A percentile compares a stretch with the other conserved stretches of the same genome.
Conservation (phyloP, 768 basidiomycete species). For the Sarcodon aspratus region DNA sequence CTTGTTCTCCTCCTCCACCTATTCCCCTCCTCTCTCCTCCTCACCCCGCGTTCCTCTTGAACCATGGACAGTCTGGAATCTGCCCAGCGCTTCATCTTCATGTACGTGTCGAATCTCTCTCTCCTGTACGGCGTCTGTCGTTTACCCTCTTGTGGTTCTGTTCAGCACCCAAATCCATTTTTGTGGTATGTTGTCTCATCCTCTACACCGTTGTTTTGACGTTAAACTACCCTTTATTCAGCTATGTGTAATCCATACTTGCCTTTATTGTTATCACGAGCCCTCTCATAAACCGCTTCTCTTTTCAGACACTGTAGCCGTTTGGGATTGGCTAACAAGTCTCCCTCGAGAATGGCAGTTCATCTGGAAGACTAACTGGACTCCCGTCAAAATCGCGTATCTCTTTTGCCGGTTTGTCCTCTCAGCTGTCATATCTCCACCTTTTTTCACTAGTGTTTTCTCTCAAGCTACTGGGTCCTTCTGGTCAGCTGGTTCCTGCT, state of each 20-base stretch:
- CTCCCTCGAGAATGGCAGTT: slow-evolving; percentile 69
- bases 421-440: slow-evolving; percentile 7
- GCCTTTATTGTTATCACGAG: slow-evolving; percentile 1
- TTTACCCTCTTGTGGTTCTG: neutral
- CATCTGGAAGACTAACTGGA: slow-evolving; percentile 78
- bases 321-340: slow-evolving; percentile 82
- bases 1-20: too few relatives aligned
- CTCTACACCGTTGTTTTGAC: slow-evolving; percentile 2
- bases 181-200: slow-evolving; percentile 50
- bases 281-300: neutral
- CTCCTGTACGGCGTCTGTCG: neutral
- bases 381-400: slow-evolving; percentile 74
- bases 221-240: neutral
- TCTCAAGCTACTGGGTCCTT: slow-evolving; percentile 69
- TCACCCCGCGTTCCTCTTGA: too few relatives aligned
- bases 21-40: too few relatives aligned
- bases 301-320: slow-evolving; percentile 57
- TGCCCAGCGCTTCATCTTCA: slow-evolving; percentile 69
- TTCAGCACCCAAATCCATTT: slow-evolving; percentile 63
- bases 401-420: slow-evolving; percentile 66
- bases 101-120: slow-evolving; percentile 24
- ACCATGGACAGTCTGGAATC: slow-evolving; percentile 23
- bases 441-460: neutral
- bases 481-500: slow-evolving; percentile 69
- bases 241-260: slow-evolving; percentile 44